Evolutionary conservation across 192 early-diverging fungal species (phyloP), one percentile per base, ranked within the genome.

Genomic region (Backusella westeae): DNA sequence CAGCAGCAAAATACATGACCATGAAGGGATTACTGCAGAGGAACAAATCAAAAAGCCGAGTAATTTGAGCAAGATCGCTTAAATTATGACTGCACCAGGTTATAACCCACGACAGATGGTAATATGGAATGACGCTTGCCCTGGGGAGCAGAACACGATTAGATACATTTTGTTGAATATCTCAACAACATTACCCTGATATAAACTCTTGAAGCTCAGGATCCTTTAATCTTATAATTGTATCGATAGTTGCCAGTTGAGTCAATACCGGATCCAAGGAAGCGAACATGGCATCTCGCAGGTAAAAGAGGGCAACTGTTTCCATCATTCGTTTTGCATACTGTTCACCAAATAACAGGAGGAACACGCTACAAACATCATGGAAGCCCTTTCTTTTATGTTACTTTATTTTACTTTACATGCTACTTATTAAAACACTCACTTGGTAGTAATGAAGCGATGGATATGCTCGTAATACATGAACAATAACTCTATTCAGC

Each of bases 31-130:
- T 86, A 32, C 80, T 80, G 42, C 82, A 76, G 6, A 89, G 53
- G 56, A 89, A 85, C 67, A 88, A 78, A 56, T 89, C 88, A 77
- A 83, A 89, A 21, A 89, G 67, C 10, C 87, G 79, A 10, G 80
- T 73, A 23, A 89, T 70, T 42, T 82, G 82, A 1, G 44, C 74
- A 21, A 88, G 83, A 70, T 84, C 78, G 19, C 77, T 63, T 4
- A 89, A 63, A 66, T 89, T 83, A 63, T 89, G 88, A 68, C 84
- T 81, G 44, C 86, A 89, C 88, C 88, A 89, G n/a, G 88, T 89
- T 46, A 89, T 87, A 0, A 89, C 85, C 88, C 88, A 89, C 67
- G 87, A 88, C 36, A 88, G 65, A 23, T 83, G 84, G 42, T 85
- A 89, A 78, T 84, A 88, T 0, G 88, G 86, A 23, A 88, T 53